Evolutionary conservation across 2,329 filamentous ascomycete genomes (phyloP).

Genomic region (Karstenula rhodostoma): DNA sequence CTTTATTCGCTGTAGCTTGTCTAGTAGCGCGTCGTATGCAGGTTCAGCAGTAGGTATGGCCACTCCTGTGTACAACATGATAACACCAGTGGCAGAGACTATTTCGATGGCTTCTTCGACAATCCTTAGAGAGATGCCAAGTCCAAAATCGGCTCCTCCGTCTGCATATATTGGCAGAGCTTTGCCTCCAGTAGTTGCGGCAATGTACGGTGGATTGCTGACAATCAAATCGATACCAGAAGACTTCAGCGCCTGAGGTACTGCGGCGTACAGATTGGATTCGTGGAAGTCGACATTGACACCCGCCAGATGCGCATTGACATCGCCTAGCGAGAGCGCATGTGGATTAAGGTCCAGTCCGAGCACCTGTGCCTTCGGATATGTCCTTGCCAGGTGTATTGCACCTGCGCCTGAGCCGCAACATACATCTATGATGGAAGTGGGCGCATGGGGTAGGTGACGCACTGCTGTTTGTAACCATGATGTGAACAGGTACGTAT

Average conservation of each 20-base stretch:
- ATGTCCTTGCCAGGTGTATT: constrained; percentile 33
- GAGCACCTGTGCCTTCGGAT: constrained; percentile 25
- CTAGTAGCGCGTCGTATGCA: constrained; percentile 28
- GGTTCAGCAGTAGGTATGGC: constrained; percentile 28
- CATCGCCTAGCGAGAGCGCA: constrained; percentile 25
- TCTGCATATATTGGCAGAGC: constrained; percentile 37
- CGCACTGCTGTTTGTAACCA: constrained; percentile 25
- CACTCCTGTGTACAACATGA: constrained; percentile 35
- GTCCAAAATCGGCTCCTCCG: constrained; percentile 32
- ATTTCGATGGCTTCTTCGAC: constrained; percentile 31
- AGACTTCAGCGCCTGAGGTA: constrained; percentile 19
- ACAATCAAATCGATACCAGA: constrained; percentile 30
- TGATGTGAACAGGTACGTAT: constrained; percentile 33
- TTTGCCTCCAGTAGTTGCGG: constrained; percentile 27
- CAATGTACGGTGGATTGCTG: constrained; percentile 38
- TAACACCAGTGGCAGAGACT: constrained; percentile 24
- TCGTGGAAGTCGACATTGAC: constrained; percentile 25
- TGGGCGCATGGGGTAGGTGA: constrained; percentile 20
- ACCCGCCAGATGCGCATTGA: constrained; percentile 29
- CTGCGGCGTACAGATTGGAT: constrained; percentile 30
- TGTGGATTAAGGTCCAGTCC: constrained; percentile 33
- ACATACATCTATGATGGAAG: constrained; percentile 32
- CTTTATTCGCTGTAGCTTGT: constrained; percentile 25
- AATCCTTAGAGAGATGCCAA: constrained; percentile 30
- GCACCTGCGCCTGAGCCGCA: constrained; percentile 35